A percentile compares a stretch with the other conserved stretches of the same genome.
These are phyloP conservation scores for Pyrrhoderma lamaoense DNA, from an alignment of 1,284 basidiomycete species.

Conservation along the genomic window DNA sequence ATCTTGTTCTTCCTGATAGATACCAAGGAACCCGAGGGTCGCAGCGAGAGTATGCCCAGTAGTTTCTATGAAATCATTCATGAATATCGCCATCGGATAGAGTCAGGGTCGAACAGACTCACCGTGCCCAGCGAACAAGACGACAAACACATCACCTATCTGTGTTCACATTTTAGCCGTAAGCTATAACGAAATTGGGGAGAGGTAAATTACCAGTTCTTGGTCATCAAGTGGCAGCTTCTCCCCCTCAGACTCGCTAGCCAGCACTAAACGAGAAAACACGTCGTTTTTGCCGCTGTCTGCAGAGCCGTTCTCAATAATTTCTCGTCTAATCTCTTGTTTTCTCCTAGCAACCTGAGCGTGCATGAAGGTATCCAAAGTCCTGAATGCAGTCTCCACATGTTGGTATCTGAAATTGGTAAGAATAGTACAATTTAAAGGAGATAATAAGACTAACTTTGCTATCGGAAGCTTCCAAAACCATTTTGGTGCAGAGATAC, in stretches of 20 bases:
- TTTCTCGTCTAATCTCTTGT: constrained; percentile 26
- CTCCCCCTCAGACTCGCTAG: constrained; percentile 39
- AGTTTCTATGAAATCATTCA: constrained; percentile 33
- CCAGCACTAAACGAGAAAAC: constrained; percentile 42
- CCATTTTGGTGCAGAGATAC: constrained; percentile 34
- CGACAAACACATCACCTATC: constrained; percentile 47
- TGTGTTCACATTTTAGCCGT: constrained; percentile 20
- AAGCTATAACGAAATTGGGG: not conserved
- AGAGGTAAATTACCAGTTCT: constrained; percentile 35
- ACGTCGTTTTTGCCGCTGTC: constrained; percentile 29
- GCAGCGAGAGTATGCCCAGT: constrained; percentile 42
- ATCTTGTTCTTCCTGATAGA: constrained; percentile 40
- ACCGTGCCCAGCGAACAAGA: constrained; percentile 54
- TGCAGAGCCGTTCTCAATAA: constrained; percentile 11
- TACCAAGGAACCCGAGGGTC: constrained; percentile 38
- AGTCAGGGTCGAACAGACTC: no score
- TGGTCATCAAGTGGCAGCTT: constrained; percentile 39
- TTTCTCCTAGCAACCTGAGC: constrained; percentile 32
- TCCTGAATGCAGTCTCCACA: constrained; percentile 25
- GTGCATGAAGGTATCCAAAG: constrained; percentile 34
- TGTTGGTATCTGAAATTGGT: constrained; percentile 21
- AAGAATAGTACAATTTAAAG: not conserved
- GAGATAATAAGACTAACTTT: constrained; percentile 26
- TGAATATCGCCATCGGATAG: not conserved
- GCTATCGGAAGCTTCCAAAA: constrained; percentile 35